Base-by-base conservation (phyloP, 192 early-diverging fungal genomes). In the Pilaira anomala region DNA sequence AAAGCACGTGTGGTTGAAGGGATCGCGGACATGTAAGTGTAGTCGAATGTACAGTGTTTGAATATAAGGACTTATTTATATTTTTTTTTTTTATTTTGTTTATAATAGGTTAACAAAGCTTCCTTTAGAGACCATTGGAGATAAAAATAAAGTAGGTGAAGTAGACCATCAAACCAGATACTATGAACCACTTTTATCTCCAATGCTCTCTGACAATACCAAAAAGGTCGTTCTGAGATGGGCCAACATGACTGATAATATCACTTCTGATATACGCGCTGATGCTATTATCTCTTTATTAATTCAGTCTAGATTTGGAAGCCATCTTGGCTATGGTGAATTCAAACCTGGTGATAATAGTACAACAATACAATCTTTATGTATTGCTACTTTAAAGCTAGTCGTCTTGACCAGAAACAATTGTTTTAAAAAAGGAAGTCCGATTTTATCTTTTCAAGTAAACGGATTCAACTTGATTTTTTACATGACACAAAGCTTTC, bases 41-140 rank as follows among this genome's bases (percentile, higher is more conserved):
- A 55, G 30, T 55, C 36, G 53, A 19, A 55, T 55, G 53, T 36
- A 28, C 53, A 55, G 53, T 55, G 53, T 55, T 55, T 55, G 53
- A 55, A n/a, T n/a, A 55, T 48, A 29, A 55, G 29, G 53, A n/a
- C 53, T 55, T 29, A 18, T 36, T 16, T 55, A 24, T 55, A 13
- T 39, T 33, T 36, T 55, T 50, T 55, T 55, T 55, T 55, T 7
- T 30, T 55, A 30, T 12, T 55, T 14, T 55, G 29, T 33, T 4
- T 55, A 55, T 55, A 29, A 36, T 55, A 39, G 28, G n/a, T 28
- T 55, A 16, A 55, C 53, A 14, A 55, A 55, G 16, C 29, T 55
- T 36, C 53, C 29, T 55, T 55, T 55, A 16, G 53, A 36, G 29
- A 18, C 30, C n/a, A 36, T 55, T 55, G 11, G 33, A 36, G 53